phyloP scores from a whole-genome alignment of 257 asterid genomes.

The Agastache rugosa region DNA sequence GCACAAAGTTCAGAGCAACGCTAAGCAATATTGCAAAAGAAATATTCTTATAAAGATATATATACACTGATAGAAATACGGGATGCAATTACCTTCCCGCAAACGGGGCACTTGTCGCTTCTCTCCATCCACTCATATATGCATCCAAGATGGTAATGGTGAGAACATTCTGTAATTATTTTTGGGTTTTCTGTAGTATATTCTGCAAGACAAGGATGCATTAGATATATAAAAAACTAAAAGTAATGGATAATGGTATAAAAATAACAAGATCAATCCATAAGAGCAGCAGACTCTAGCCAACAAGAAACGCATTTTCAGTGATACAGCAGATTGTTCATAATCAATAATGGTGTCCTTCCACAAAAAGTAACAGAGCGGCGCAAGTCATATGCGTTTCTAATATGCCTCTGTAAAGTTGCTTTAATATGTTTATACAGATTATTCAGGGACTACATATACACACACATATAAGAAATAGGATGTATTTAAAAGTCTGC shows the following conservation, averaged over 20 bases:
- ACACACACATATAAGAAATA: background rate
- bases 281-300: background rate
- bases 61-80: background rate
- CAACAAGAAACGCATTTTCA: background rate
- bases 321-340: slow-evolving; percentile 25
- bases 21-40: slow-evolving; percentile 24
- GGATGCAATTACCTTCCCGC: slow-evolving; percentile 70
- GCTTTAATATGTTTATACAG: background rate
- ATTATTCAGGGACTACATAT: background rate
- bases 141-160: slow-evolving; percentile 97
- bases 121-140: slow-evolving; percentile 99
- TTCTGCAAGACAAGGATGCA: slow-evolving; percentile 55
- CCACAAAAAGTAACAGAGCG: background rate
- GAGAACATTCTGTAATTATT: slow-evolving; percentile 79
- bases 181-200: slow-evolving; percentile 87
- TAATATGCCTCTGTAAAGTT: background rate
- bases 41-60: background rate
- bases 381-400: background rate
- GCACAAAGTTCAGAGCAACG: background rate
- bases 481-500: background rate
- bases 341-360: background rate
- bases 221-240: slow-evolving; percentile 28
- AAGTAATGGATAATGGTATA: background rate
- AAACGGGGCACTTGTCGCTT: slow-evolving; percentile 94
- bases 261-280: background rate